Evolutionary conservation across 1,139 yeast species (phyloP), one percentile per base, ranked within the genome.

Genomic region (Blastobotrys ciferrii): DNA sequence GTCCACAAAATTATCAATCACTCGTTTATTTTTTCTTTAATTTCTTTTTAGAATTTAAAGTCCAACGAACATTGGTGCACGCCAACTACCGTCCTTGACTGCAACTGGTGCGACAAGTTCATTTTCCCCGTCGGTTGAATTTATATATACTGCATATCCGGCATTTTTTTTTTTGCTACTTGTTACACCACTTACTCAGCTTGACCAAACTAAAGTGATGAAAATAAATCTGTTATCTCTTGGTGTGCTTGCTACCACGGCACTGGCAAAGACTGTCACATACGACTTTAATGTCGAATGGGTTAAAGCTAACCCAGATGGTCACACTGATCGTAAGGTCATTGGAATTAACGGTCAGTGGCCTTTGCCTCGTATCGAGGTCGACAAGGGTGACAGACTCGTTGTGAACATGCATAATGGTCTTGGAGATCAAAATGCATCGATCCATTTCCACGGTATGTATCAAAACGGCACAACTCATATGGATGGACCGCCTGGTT

Each of bases 361-460:
- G 82, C 98, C 98, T 33, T 77, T 89, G 74, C 98, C 98, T 2
- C 76, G 77, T 14, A 71, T 91, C 53, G 73, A 79, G 40, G 86
- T 87, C 50, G 74, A 76, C 54, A 81, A 78, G 62, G 91, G 94
- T 57, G 98, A 91, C 70, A 73, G 84, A n/a, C 74, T 91, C 25
- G 68, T 81, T 47, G 71, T 88, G 32, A 77, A 82, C 61, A 70
- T 88, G 64, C 78, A 78, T 51, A 91, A 91, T 63, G 85, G 82
- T 19, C 77, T 91, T 51, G 64, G 61, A 25, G 74, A 70, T 37
- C 70, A 75, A 43, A 84, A 84, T 68, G 84, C 95, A 4, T 73
- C 92, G 4, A 69, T 91, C 61, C 98, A 91, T 69, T 87, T 87
- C 80, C 98, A 91, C 70, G 98, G 98, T 45, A 63, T 91, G 62